phyloP scores from a whole-genome alignment of 2,329 filamentous ascomycete species.

The Neofusicoccum parvum region DNA sequence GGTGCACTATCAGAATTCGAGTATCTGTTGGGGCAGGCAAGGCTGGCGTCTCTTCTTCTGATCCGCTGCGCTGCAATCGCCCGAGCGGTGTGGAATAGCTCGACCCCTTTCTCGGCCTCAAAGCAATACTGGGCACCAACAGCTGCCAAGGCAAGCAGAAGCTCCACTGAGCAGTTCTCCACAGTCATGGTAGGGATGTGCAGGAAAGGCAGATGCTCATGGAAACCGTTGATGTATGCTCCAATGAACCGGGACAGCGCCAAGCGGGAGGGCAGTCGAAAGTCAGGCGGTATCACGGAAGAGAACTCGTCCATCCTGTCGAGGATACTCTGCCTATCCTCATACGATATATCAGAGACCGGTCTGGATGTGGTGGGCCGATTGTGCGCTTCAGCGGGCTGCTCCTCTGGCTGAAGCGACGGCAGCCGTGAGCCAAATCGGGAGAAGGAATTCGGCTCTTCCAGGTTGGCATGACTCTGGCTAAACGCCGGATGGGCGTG shows the following conservation, averaged over 20 bases:
- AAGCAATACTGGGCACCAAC: conserved; percentile 68
- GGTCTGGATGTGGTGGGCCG: conserved; percentile 24
- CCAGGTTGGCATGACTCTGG: conserved; percentile 25
- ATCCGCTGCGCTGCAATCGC: conserved; percentile 57
- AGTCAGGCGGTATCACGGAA: conserved; percentile 61
- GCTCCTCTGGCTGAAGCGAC: conserved; percentile 43
- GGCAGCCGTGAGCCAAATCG: conserved; percentile 43
- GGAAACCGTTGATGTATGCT: conserved; percentile 69
- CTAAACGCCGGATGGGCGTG: conserved; percentile 22
- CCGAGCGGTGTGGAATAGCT: conserved; percentile 60
- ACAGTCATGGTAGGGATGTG: conserved; percentile 68
- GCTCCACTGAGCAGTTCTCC: conserved; percentile 66
- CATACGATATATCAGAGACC: conserved; percentile 38
- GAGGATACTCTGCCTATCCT: conserved; percentile 50
- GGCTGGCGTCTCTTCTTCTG: conserved; percentile 51
- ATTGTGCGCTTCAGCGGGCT: conserved; percentile 23
- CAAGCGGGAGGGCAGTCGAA: conserved; percentile 69
- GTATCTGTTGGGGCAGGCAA: conserved; percentile 34
- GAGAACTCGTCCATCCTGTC: conserved; percentile 65
- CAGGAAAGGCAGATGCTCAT: conserved; percentile 63
- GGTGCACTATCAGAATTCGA: conserved; percentile 27
- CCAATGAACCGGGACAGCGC: conserved; percentile 70
- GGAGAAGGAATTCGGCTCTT: conserved; percentile 37
- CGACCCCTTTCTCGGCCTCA: conserved; percentile 54
- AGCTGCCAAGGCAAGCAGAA: conserved; percentile 68